These are phyloP conservation scores for Hirsutella rhossiliensis DNA, from an alignment of 2,329 filamentous ascomycete species.

Conservation along the genomic window DNA sequence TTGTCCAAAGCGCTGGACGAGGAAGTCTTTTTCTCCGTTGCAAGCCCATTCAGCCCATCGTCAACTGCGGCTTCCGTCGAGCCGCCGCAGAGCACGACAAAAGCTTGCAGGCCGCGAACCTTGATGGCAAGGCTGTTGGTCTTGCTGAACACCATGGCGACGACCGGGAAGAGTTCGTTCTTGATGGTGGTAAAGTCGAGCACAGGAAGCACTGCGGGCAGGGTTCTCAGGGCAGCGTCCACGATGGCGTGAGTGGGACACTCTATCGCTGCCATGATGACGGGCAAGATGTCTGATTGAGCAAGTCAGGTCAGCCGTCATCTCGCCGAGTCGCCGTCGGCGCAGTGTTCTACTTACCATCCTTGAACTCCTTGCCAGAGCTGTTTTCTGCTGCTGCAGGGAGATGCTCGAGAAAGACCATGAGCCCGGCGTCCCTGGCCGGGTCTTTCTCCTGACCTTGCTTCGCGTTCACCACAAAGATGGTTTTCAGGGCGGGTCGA, in stretches of 20 bases:
- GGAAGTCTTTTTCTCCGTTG: constrained; percentile 46
- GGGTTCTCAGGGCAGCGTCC: constrained; percentile 67
- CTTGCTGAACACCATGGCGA: constrained; percentile 81
- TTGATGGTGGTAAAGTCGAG: constrained; percentile 96
- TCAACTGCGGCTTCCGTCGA: constrained; percentile 35
- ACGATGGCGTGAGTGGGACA: constrained; percentile 82
- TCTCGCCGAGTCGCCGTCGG: background rate
- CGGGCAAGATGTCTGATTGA: constrained; percentile 65
- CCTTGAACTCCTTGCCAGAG: constrained; percentile 86
- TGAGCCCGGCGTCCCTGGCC: constrained; percentile 75
- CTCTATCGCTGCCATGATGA: constrained; percentile 73
- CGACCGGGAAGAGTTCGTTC: constrained; percentile 88
- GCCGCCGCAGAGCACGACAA: constrained; percentile 81
- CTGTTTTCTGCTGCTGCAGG: constrained; percentile 66
- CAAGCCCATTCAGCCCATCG: constrained; percentile 60
- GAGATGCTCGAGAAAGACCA: constrained; percentile 83
- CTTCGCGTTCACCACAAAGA: constrained; percentile 56
- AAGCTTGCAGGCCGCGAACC: constrained; percentile 79
- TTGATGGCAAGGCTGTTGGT: constrained; percentile 94
- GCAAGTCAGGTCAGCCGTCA: constrained; percentile 1
- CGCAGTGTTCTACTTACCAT: constrained; percentile 45
- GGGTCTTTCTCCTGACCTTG: constrained; percentile 61
- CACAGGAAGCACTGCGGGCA: constrained; percentile 72
- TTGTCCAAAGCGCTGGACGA: constrained; percentile 82
- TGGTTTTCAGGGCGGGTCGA: constrained; percentile 71